A percentile compares a stretch with the other conserved stretches of the same genome.
These are phyloP conservation scores for Solanum lignicaule DNA, from an alignment of 257 asterid species.

Conservation along the genomic window DNA sequence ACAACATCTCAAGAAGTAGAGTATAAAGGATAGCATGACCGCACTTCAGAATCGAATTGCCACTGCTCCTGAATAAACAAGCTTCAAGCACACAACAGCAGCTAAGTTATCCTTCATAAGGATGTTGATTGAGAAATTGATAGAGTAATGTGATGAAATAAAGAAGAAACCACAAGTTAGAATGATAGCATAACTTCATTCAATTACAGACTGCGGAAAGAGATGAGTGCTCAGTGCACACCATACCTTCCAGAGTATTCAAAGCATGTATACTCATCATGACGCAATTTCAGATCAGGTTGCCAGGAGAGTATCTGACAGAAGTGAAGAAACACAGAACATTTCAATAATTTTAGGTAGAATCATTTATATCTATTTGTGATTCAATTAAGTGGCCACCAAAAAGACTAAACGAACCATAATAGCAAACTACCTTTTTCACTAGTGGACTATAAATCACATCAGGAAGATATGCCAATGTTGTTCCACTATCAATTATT, in stretches of 20 bases:
- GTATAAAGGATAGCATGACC: neutral
- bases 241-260: slow-evolving; percentile 82
- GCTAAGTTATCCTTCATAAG: neutral
- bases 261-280: slow-evolving; percentile 84
- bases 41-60: neutral
- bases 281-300: slow-evolving; percentile 58
- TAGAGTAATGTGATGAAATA: neutral
- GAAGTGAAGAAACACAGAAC: neutral
- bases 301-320: slow-evolving; percentile 85
- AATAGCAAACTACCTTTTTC: slow-evolving; percentile 30
- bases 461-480: slow-evolving; percentile 90
- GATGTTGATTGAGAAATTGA: neutral
- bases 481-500: slow-evolving; percentile 95
- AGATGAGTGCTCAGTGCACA: neutral
- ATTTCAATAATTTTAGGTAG: neutral
- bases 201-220: slow-evolving; percentile 3
- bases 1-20: neutral
- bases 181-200: neutral
- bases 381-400: neutral
- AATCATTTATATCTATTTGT: neutral
- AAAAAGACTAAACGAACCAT: neutral
- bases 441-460: slow-evolving; percentile 66
- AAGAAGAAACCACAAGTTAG: slow-evolving; percentile 1
- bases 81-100: neutral
- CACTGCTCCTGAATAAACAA: neutral